These are phyloP conservation scores for Isatis lusitanica DNA, from an alignment of 441 rosid species.

Conservation along the genomic window DNA sequence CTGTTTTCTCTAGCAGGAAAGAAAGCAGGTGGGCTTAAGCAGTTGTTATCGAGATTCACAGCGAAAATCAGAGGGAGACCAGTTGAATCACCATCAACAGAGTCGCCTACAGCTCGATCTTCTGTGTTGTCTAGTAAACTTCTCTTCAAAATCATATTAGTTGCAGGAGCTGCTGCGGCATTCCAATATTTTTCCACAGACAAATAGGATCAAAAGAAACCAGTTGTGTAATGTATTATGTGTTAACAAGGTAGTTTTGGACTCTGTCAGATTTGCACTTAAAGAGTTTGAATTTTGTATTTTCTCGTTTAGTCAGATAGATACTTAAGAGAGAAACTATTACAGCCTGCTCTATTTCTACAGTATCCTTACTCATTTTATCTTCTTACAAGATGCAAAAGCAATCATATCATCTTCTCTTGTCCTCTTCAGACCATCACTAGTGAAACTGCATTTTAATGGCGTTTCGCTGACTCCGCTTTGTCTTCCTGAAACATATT, in stretches of 20 bases:
- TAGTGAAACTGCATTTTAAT: conserved; percentile 17
- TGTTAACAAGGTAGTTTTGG: conserved; percentile 22
- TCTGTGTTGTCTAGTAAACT: conserved; percentile 52
- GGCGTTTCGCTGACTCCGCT: conserved; percentile 3
- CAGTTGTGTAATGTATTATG: conserved; percentile 24
- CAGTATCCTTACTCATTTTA: neutral
- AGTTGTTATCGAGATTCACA: conserved; percentile 47
- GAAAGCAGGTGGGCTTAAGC: conserved; percentile 44
- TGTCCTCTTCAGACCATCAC: conserved; percentile 28
- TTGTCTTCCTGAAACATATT: conserved; percentile 10
- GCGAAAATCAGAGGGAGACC: conserved; percentile 71
- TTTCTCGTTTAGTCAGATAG: neutral
- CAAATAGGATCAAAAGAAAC: conserved; percentile 23
- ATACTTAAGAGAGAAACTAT: neutral
- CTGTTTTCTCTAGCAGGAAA: conserved; percentile 47
- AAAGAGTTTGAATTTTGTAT: conserved; percentile 12
- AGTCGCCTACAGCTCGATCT: conserved; percentile 35
- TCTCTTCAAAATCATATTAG: conserved; percentile 55
- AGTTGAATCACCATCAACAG: conserved; percentile 29
- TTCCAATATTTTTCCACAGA: conserved; percentile 61
- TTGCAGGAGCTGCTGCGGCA: conserved; percentile 59
- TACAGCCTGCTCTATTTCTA: neutral
- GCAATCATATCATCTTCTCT: conserved; percentile 29
- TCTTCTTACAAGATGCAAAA: conserved; percentile 25
- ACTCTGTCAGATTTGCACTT: conserved; percentile 13